phyloP scores from a whole-genome alignment of 495 filamentous ascomycete species.

The Schizothecium vesticola region DNA sequence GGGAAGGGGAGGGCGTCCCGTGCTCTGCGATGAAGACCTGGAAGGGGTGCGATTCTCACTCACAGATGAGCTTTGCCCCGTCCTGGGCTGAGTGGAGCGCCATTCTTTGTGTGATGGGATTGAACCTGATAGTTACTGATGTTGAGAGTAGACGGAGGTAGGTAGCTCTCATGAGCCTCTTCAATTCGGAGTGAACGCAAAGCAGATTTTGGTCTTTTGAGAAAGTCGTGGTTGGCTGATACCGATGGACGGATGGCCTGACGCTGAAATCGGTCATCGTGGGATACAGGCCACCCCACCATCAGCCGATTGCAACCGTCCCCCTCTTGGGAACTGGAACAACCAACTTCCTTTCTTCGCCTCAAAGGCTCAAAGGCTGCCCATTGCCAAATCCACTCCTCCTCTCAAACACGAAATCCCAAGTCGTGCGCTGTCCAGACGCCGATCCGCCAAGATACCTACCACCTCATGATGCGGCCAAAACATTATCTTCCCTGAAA shows the following conservation, averaged over 20 bases:
- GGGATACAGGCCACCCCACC: background rate
- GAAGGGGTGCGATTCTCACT: constrained; percentile 14
- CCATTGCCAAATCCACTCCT: background rate
- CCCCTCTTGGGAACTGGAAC: background rate
- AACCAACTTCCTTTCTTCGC: background rate
- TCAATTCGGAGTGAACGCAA: background rate
- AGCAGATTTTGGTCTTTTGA: background rate
- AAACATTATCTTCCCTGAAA: background rate
- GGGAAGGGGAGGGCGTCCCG: too few species aligned
- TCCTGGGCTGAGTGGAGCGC: constrained; percentile 42
- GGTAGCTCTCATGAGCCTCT: constrained; percentile 6
- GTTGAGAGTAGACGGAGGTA: constrained; percentile 1
- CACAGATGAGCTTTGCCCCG: constrained; percentile 48
- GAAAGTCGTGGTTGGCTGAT: background rate
- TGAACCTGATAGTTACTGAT: constrained; percentile 1
- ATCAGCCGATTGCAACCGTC: background rate
- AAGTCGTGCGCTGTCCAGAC: background rate
- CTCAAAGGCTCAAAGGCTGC: background rate
- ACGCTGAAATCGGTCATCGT: background rate
- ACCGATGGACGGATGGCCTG: background rate
- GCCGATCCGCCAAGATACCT: background rate
- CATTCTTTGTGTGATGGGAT: constrained; percentile 30
- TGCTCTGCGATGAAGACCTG: constrained; percentile 9
- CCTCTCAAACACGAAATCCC: background rate
- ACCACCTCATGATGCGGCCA: background rate